These are phyloP conservation scores for Amphibolis antarctica DNA, from an alignment of 106 monocot species.

Conservation along the genomic window DNA sequence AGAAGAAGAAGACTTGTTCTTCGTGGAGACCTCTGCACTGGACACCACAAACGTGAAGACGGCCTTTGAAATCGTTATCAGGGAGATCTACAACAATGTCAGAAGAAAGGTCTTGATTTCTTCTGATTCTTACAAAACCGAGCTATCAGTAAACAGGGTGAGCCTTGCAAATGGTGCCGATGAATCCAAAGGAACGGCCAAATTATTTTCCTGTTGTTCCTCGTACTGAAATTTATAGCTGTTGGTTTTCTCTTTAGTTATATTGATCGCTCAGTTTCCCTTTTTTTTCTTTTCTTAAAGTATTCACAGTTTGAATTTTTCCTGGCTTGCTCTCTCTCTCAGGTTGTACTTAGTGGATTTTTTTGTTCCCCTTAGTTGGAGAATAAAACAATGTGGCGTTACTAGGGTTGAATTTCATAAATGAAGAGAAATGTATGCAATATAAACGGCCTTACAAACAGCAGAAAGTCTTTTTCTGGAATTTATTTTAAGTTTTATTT, in stretches of 20 bases:
- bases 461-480: too few species aligned
- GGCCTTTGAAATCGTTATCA: conserved; percentile 56
- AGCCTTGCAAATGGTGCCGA: conserved; percentile 8
- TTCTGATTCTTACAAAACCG: conserved; percentile 39
- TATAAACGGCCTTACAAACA: too few species aligned
- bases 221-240: not conserved
- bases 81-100: conserved; percentile 49
- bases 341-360: too few species aligned
- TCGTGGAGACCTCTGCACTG: conserved; percentile 43
- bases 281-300: too few species aligned
- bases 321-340: too few species aligned
- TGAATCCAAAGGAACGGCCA: conserved; percentile 1
- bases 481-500: too few species aligned
- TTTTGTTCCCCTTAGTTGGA: too few species aligned
- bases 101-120: conserved; percentile 52
- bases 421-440: too few species aligned
- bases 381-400: too few species aligned
- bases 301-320: too few species aligned
- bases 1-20: conserved; percentile 37
- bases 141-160: conserved; percentile 15
- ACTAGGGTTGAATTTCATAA: too few species aligned
- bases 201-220: not conserved
- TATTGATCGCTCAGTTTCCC: not conserved
- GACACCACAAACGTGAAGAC: conserved; percentile 42
- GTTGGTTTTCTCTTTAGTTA: not conserved